Base-by-base conservation (phyloP, 768 basidiomycete genomes). In the Rhizopogon salebrosus region DNA sequence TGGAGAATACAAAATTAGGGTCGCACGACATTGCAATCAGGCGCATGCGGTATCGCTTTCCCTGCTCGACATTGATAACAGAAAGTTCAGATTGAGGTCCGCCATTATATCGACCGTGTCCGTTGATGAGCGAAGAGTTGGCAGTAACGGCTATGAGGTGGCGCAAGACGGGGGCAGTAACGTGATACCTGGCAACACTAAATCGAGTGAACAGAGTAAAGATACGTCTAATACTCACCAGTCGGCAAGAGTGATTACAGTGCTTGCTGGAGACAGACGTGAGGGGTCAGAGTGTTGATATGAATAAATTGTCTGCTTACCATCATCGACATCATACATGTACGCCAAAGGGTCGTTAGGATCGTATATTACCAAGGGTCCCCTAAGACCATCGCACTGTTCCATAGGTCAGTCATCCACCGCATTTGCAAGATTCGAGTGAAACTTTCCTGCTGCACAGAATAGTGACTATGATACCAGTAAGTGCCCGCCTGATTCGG, bases 261-360 rank as follows among this genome's bases (percentile, higher is more conserved):
- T 72, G n/a, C 36, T 48, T 22, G 65, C 71, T 68, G 10, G 11
- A 2, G 31, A 34, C 31, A 34, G 11, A 34, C 3, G 3, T 4
- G 11, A 34, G 11, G 31, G 4, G 24, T 16, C 48, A 23, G n/a
- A 14, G 43, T n/a, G 16, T 24, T 45, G 37, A 10, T 41, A 34
- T 10, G 4, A 4, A 34, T 34, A 3, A 34, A 34, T 34, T 4
- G 31, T 13, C 31, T 37, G 23, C 31, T 45, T 42, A 73, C 76
- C 75, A 61, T 79, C 68, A 58, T 78, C 77, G 11, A 79, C 69
- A 48, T 77, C 77, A 23, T 79, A 78, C 20, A 78, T 48, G 37
- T 61, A 18, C 4, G 43, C 55, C 18, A 72, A 59, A 36, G 77
- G 77, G 54, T 79, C 77, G 7, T 63, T n/a, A 3, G 74, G 73